Base-by-base conservation (phyloP, 768 basidiomycete genomes). In the Hericium rajendrae region DNA sequence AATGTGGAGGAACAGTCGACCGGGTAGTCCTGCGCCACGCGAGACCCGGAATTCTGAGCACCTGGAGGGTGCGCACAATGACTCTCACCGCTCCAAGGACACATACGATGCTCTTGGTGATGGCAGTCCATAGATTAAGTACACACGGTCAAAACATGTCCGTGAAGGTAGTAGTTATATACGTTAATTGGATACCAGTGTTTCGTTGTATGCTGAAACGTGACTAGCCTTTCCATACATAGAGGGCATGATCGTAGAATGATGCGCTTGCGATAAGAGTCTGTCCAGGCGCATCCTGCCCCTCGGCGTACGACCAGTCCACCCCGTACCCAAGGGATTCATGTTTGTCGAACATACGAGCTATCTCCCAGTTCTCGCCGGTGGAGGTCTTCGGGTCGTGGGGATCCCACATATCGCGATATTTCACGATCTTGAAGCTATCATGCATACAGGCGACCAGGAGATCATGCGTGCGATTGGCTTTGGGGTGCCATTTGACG, bases 401-500 rank as follows among this genome's bases (percentile, higher is more conserved):
- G 37, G 51, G 37, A 38, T 26, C 38, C 40, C 55, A 56, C 5
- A 63, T 28, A 46, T 58, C 55, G 55, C 56, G 70, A 57, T 90
- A 82, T 2, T 70, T 74, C 49, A 93, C 69, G 6, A 95, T 76
- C 67, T 97, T 97, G 78, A 92, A 94, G 10, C 95, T 94, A 60
- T 93, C 93, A 67, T 95, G 94, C 97, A 98, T 99, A 66, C 90
- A 93, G 0, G 94, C 97, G n/a, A 93, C 83, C 18, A 97, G 79
- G 2, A 98, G 76, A 65, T 94, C 89, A 39, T 78, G 65, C 60
- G 77, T 79, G 48, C 93, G 79, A n/a, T 66, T 62, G 2, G 76
- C 61, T 4, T 79, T 80, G 6, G 94, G 93, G 70, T 98, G 93
- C 92, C 94, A 99, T 69, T 95, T 94, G 57, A 92, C 84, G 16